Base-by-base conservation (phyloP, 495 filamentous ascomycete genomes). In the Pseudoneurospora amorphoporcata region DNA sequence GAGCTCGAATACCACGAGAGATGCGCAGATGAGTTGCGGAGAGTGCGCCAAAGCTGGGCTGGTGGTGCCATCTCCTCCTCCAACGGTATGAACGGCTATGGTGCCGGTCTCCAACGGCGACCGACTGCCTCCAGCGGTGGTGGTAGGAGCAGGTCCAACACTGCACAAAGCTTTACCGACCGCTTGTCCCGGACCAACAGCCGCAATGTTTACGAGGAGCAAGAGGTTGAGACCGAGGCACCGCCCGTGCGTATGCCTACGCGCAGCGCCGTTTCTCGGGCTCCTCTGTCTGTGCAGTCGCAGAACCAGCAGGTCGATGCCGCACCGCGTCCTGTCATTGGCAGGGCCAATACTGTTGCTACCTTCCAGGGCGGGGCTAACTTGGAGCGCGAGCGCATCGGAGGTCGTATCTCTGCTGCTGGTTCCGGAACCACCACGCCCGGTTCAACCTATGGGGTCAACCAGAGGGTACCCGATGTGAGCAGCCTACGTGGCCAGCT, bases 1-100 rank as follows among this genome's bases (percentile, higher is more conserved):
- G 94, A 99, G 81, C 84, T 98, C 71, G 90, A 90, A 70, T 98
- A 97, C 80, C 91, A 98, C 77, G 95, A 98, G 76, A 88, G 91
- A 37, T 97, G 93, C 78, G 88, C 92, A 23, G 94, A 98, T 23
- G 87, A 88, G 75, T 84, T 88, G 69, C 78, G 86, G 1, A 82
- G 85, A 8, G 79, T 84, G 72, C 85, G 84, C 69, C 80, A 84
- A 74, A 83, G 84, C 73, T 88, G 85, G 86, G 75, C 76, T 29
- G 76, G 73, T 29, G 29, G 29, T 65, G 53, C 53, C 14, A 70
- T 74, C 19, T 29, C 76, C 0, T 35, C 42, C 41, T 23, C 69
- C 39, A 70, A 75, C 19, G 47, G 71, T 0, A 41, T 70, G 47
- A 72, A 61, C 42, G 70, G 70, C 39, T 74, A 75, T 68, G 72